These are phyloP conservation scores for Pseudoperonospora humuli DNA, from an alignment of 352 stramenopile genomes.

Conservation along the genomic window DNA sequence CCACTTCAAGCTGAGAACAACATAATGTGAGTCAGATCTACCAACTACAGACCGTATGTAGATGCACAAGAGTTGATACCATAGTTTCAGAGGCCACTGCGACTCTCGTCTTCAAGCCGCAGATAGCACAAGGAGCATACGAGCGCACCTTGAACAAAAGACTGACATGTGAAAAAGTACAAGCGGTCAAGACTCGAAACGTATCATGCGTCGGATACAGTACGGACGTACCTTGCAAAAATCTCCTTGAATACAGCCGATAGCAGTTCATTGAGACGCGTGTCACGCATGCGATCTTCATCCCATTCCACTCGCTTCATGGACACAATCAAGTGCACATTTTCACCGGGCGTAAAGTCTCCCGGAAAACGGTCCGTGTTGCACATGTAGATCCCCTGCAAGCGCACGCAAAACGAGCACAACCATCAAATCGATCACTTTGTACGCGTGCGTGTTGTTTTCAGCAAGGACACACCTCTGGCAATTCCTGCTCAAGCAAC, in stretches of 20 bases:
- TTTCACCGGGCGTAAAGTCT: conserved; percentile 57
- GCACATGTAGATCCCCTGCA: conserved; percentile 79
- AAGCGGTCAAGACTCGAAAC: neutral
- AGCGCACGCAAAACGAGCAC: neutral
- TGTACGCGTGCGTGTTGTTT: too few relatives aligned
- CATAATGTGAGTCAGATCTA: neutral
- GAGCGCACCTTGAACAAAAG: conserved; percentile 40
- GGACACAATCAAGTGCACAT: conserved; percentile 79
- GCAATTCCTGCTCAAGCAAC: conserved; percentile 79
- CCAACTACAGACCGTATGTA: neutral
- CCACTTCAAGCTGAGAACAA: conserved; percentile 66
- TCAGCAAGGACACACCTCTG: conserved; percentile 34
- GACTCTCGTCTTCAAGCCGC: conserved; percentile 67
- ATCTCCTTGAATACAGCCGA: conserved; percentile 82
- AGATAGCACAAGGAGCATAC: conserved; percentile 80
- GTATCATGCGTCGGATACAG: neutral
- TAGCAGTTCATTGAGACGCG: conserved; percentile 72
- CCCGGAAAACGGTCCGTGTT: conserved; percentile 75
- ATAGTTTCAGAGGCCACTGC: conserved; percentile 76
- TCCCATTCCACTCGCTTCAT: conserved; percentile 86
- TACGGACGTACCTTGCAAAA: conserved; percentile 59
- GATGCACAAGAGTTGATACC: conserved; percentile 32
- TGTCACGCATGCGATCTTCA: conserved; percentile 82
- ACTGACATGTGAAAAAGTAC: conserved; percentile 16
- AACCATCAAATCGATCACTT: neutral